These are phyloP conservation scores for Alternaria sp. DNA, from an alignment of 2,329 filamentous ascomycete species.

Conservation along the genomic window DNA sequence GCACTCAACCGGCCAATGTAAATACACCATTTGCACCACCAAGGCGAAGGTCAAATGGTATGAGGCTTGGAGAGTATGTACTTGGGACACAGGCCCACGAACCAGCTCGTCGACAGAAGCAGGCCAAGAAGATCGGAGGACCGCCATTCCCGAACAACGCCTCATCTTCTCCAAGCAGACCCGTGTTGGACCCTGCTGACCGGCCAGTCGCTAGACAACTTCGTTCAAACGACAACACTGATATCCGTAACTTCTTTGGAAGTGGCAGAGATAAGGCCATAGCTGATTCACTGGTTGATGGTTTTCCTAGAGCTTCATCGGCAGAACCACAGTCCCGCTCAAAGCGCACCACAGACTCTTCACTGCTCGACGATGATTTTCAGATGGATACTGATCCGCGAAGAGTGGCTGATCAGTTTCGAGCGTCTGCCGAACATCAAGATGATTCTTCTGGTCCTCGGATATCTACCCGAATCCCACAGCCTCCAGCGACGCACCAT, in stretches of 20 bases:
- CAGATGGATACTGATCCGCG: neutral
- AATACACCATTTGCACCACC: slow-evolving; percentile 42
- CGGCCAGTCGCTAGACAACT: neutral
- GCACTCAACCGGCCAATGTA: slow-evolving; percentile 2
- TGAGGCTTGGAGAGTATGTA: slow-evolving; percentile 30
- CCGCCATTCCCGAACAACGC: neutral
- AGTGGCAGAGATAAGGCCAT: neutral
- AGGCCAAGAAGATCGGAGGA: neutral
- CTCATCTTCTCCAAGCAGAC: neutral
- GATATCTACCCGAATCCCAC: neutral
- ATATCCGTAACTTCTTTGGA: slow-evolving; percentile 36
- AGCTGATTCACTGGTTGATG: neutral
- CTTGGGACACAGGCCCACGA: neutral
- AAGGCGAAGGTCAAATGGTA: slow-evolving; percentile 14
- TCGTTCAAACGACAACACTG: slow-evolving; percentile 21
- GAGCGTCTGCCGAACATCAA: slow-evolving; percentile 8
- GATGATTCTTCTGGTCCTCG: too few species aligned
- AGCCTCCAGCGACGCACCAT: neutral
- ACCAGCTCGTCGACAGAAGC: slow-evolving; percentile 5
- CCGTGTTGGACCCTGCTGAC: neutral
- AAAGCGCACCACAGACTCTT: neutral
- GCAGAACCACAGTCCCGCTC: neutral
- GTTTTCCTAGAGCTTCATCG: neutral
- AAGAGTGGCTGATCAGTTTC: slow-evolving; percentile 9
- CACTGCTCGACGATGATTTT: neutral